Conservation (phyloP, 208 protist species). For the Sergeia podlipaevii region DNA sequence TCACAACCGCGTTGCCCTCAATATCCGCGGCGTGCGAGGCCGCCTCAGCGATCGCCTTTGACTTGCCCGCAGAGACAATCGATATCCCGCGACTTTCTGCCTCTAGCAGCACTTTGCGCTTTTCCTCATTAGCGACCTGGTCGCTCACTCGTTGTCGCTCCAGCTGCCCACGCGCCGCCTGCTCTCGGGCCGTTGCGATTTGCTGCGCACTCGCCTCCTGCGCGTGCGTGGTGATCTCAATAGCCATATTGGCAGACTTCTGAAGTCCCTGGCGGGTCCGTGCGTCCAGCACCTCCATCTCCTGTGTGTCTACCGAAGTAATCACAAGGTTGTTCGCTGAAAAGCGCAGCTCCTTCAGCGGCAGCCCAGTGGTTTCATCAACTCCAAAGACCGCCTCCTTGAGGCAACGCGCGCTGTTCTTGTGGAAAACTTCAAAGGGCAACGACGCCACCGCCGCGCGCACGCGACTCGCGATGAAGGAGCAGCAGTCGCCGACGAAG, state of each 20-base stretch:
- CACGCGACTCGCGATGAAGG: slow-evolving; percentile 81
- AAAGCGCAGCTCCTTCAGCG: slow-evolving; percentile 77
- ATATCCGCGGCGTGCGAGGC: slow-evolving; percentile 83
- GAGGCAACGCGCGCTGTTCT: slow-evolving; percentile 54
- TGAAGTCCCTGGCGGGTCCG: slow-evolving; percentile 93
- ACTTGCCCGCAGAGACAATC: slow-evolving; percentile 88
- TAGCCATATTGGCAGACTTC: slow-evolving; percentile 96
- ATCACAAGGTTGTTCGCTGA: slow-evolving; percentile 91
- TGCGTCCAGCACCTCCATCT: slow-evolving; percentile 93
- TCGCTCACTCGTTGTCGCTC: slow-evolving; percentile 92
- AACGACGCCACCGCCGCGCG: slow-evolving; percentile 71
- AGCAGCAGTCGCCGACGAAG: slow-evolving; percentile 85
- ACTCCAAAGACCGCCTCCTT: slow-evolving; percentile 81
- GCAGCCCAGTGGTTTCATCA: slow-evolving; percentile 38
- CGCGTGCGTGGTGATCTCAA: slow-evolving; percentile 95
- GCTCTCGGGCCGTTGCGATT: slow-evolving; percentile 86
- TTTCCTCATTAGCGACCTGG: slow-evolving; percentile 89
- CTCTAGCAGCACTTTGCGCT: slow-evolving; percentile 78
- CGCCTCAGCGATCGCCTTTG: slow-evolving; percentile 88
- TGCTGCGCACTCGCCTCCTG: slow-evolving; percentile 93
- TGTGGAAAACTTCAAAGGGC: slow-evolving; percentile 91
- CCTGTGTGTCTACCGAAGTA: slow-evolving; percentile 95
- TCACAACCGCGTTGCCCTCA: slow-evolving; percentile 79
- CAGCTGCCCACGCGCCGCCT: slow-evolving; percentile 87
- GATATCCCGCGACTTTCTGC: slow-evolving; percentile 81